Evolutionary conservation across 208 protist species (phyloP), one percentile per base, ranked within the genome.

Genomic region (Crithidia fasciculata): DNA sequence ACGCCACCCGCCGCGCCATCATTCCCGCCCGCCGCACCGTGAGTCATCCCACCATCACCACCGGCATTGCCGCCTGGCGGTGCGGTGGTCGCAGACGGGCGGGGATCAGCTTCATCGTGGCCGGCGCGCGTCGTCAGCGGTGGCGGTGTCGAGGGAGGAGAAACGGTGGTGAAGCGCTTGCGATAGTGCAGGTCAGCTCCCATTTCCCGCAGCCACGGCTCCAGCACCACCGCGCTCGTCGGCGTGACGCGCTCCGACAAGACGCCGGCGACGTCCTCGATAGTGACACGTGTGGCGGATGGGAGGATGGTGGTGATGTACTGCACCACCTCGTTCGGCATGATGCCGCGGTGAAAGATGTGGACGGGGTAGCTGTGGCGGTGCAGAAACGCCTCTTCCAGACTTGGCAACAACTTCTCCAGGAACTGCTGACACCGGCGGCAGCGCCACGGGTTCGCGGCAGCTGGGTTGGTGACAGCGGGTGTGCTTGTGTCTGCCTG

Each of bases 321-420:
- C 19, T n/a, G 28, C 54, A 77, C 28, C 49, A 66, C 47, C 28
- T 74, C 66, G 5, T 40, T 36, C 9, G 72, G 40, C 54, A 86
- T 76, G 13, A 45, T 36, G 44, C 83, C 78, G 19, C 80, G 80
- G 63, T 86, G 76, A 37, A 91, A 78, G 36, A 91, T 74, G 71
- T 88, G 83, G 3, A 91, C 80, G 12, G 82, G 86, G 71, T 86
- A 88, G 4, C 80, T 41, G 67, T 78, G 74, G 28, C 63, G 66
- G 12, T 55, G 15, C 8, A 88, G 75, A 37, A 81, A 85, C 49
- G 83, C 74, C 19, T 15, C 37, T 15, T 85, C 73, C 19, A 91
- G 63, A 1, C 58, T 9, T 4, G 80, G 77, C 18, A 88, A 74
- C 36, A 71, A 44, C n/a, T 77, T 68, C 15, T 69, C 28, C 7